Percentiles rank a stretch among this genome's conserved stretches.
These are phyloP conservation scores for Monascus ruber DNA, from an alignment of 2,329 filamentous ascomycete genomes.

Conservation along the genomic window DNA sequence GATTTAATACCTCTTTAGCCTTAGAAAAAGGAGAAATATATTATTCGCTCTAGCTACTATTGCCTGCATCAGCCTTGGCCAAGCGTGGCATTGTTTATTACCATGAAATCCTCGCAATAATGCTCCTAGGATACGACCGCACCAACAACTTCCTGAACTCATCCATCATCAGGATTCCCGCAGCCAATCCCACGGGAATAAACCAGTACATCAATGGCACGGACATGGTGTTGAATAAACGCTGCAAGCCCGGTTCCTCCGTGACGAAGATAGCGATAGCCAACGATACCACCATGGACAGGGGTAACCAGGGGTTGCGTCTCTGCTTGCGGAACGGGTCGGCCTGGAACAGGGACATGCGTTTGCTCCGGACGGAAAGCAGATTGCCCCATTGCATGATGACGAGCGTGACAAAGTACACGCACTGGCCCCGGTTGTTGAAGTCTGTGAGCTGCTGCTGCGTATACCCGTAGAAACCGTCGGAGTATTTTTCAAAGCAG, in stretches of 20 bases:
- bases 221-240: conserved; percentile 37
- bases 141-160: conserved; percentile 43
- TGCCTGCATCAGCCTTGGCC: too few relatives aligned
- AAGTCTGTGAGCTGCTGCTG: conserved; percentile 44
- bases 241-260: conserved; percentile 40
- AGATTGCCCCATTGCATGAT: conserved; percentile 76
- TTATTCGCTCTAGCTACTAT: too few relatives aligned
- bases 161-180: conserved; percentile 42
- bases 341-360: conserved; percentile 60
- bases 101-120: conserved; percentile 41
- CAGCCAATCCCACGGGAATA: conserved; percentile 39
- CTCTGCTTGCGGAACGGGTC: conserved; percentile 51
- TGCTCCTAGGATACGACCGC: conserved; percentile 34
- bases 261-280: conserved; percentile 45
- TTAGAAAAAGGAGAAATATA: too few relatives aligned
- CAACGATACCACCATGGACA: conserved; percentile 37
- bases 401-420: conserved; percentile 72
- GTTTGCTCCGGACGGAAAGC: conserved; percentile 55
- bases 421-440: conserved; percentile 55
- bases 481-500: conserved; percentile 41
- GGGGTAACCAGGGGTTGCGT: conserved; percentile 41
- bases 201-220: conserved; percentile 45
- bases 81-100: conserved; percentile 10
- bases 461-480: conserved; percentile 39
- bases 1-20: too few relatives aligned